Conservation (phyloP, 164 flowering plant genomes). For the Magnolia changhungtana region DNA sequence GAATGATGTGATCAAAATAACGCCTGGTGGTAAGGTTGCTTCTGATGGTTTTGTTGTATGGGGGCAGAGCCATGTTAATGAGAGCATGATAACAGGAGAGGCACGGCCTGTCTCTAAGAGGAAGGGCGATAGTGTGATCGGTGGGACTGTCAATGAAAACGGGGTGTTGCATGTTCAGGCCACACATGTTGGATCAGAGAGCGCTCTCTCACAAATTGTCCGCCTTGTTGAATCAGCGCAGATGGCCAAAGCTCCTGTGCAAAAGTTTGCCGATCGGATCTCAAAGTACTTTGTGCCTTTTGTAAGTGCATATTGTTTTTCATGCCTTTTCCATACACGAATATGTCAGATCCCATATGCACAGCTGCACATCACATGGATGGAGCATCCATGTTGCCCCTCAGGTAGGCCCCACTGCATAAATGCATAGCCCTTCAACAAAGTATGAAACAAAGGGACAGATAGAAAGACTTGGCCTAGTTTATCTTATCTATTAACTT, state of each 20-base stretch:
- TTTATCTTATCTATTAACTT: too few relatives aligned
- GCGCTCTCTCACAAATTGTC: slow-evolving; percentile 86
- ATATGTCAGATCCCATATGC: not conserved
- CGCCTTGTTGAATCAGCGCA: slow-evolving; percentile 91
- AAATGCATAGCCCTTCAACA: too few relatives aligned
- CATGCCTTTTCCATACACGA: not conserved
- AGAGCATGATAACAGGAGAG: slow-evolving; percentile 97
- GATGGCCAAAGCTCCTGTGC: slow-evolving; percentile 95
- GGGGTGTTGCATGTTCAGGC: slow-evolving; percentile 77
- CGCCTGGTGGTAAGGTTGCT: slow-evolving; percentile 87
- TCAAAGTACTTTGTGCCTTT: slow-evolving; percentile 88
- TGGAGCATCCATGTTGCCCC: too few relatives aligned
- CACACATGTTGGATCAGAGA: slow-evolving; percentile 83
- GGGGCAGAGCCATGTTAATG: slow-evolving; percentile 95
- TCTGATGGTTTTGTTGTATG: slow-evolving; percentile 76
- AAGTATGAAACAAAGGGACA: too few relatives aligned
- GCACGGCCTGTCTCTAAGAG: slow-evolving; percentile 72
- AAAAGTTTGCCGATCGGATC: slow-evolving; percentile 84
- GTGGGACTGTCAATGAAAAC: slow-evolving; percentile 86
- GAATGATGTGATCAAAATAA: slow-evolving; percentile 71
- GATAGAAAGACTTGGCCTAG: too few relatives aligned
- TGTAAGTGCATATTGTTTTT: slow-evolving; percentile 30
- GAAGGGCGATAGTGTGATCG: slow-evolving; percentile 77
- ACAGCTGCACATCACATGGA: too few relatives aligned
- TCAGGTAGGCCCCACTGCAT: too few relatives aligned